Percentiles rank a stretch among this genome's conserved stretches.
Conservation (phyloP, 2,329 filamentous ascomycete genomes). For the Aphanocladium album region DNA sequence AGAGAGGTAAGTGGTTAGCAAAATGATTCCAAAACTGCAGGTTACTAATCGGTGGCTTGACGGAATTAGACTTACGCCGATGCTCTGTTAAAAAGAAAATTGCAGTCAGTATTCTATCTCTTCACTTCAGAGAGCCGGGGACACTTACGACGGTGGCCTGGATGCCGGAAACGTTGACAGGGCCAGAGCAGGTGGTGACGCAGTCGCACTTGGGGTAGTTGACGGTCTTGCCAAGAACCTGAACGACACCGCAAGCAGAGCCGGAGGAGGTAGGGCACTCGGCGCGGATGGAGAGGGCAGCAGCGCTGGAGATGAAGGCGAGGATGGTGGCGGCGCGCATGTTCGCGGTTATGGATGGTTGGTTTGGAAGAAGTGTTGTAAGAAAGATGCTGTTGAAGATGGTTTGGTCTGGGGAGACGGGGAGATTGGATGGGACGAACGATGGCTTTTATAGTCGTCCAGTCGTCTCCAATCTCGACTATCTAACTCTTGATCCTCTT, state of each 20-base stretch:
- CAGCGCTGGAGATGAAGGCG: constrained; percentile 6
- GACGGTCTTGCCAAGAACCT: neutral
- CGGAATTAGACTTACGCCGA: constrained; percentile 9
- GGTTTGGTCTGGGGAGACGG: neutral
- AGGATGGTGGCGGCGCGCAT: constrained; percentile 10
- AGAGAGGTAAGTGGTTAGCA: neutral
- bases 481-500: neutral
- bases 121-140: neutral
- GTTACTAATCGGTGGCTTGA: neutral
- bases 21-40: neutral
- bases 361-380: neutral
- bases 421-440: neutral
- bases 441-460: constrained; percentile 1
- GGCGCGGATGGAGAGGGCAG: constrained; percentile 8
- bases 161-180: neutral
- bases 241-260: constrained; percentile 5
- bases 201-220: constrained; percentile 11
- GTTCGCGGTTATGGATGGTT: neutral
- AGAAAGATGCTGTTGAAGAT: neutral
- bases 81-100: neutral
- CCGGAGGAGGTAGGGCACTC: constrained; percentile 10
- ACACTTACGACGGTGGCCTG: constrained; percentile 7
- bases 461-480: neutral
- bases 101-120: neutral
- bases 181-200: neutral